Evolutionary conservation across 768 basidiomycete species (phyloP).

Genomic region (Leccinum rimulosum): DNA sequence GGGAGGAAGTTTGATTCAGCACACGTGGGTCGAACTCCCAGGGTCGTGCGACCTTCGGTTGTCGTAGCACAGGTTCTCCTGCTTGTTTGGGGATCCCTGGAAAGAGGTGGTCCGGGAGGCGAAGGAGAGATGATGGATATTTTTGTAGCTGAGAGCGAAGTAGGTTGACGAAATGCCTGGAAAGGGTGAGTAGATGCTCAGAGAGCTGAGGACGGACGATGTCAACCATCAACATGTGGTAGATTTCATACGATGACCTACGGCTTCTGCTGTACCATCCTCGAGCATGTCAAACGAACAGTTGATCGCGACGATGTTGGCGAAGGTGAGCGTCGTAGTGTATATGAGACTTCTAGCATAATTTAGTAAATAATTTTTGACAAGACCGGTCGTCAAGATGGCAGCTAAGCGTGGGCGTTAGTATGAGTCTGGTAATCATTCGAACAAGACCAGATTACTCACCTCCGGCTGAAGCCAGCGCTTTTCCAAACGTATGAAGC

Average conservation of each 20-base stretch:
- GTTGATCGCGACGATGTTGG: conserved; percentile 71
- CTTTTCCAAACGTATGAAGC: conserved; percentile 93
- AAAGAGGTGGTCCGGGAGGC: conserved; percentile 24
- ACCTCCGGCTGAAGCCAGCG: conserved; percentile 84
- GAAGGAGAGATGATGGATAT: conserved; percentile 26
- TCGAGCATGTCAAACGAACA: conserved; percentile 79
- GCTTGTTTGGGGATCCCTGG: not conserved
- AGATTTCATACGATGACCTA: conserved; percentile 9
- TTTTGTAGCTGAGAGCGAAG: conserved; percentile 31
- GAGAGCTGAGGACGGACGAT: conserved; percentile 29
- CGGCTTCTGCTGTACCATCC: conserved; percentile 61
- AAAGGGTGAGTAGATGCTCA: conserved; percentile 21
- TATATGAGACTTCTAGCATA: conserved; percentile 91
- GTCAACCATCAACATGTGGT: conserved; percentile 24
- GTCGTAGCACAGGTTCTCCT: not conserved
- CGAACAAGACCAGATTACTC: conserved; percentile 26
- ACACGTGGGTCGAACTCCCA: conserved; percentile 7
- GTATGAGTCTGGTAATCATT: not conserved
- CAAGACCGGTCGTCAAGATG: conserved; percentile 63
- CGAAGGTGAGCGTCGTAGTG: conserved; percentile 79
- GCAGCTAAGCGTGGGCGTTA: conserved; percentile 50
- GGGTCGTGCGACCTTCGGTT: not conserved
- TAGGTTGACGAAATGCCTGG: conserved; percentile 31
- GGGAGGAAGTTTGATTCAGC: not conserved
- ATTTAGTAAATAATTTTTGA: conserved; percentile 85